Conservation (phyloP, 169 alveolate species). For the Cryptosporidium bovis region DNA sequence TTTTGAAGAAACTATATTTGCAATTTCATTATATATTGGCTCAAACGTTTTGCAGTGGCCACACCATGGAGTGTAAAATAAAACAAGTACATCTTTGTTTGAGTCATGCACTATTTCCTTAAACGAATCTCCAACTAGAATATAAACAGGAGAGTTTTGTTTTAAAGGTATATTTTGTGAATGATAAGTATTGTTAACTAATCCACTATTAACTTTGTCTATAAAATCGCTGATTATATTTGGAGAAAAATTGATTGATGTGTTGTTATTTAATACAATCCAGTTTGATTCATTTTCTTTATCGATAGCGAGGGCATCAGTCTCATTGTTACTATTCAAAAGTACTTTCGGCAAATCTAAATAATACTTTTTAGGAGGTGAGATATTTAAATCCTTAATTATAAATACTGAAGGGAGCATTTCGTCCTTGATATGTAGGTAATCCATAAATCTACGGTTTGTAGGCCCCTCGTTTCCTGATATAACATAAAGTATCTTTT, state of each 20-base stretch:
- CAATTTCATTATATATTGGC: conserved; percentile 86
- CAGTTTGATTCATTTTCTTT: conserved; percentile 39
- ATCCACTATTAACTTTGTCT: conserved; percentile 40
- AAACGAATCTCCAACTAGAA: conserved; percentile 85
- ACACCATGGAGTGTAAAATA: conserved; percentile 92
- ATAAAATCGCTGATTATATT: conserved; percentile 53
- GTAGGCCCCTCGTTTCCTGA: conserved; percentile 71
- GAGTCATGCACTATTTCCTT: conserved; percentile 82
- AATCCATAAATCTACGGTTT: conserved; percentile 64
- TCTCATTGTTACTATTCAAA: not conserved
- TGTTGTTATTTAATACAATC: conserved; percentile 49
- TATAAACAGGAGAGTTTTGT: conserved; percentile 75
- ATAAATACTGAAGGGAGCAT: conserved; percentile 22
- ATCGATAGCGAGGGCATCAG: conserved; percentile 6
- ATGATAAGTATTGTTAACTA: conserved; percentile 17
- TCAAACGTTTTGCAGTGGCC: conserved; percentile 90
- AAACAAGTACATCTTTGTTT: conserved; percentile 84
- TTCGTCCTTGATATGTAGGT: conserved; percentile 51
- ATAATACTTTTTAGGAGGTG: conserved; percentile 61
- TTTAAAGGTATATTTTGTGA: conserved; percentile 51
- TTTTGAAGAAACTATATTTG: conserved; percentile 81
- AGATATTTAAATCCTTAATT: conserved; percentile 35
- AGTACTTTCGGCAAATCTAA: conserved; percentile 32
- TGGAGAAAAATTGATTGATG: conserved; percentile 57
- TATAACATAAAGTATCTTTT: conserved; percentile 37